A percentile compares a stretch with the other conserved stretches of the same genome.
These are phyloP conservation scores for Chimonanthus praecox DNA, from an alignment of 164 flowering plant genomes.

Conservation along the genomic window DNA sequence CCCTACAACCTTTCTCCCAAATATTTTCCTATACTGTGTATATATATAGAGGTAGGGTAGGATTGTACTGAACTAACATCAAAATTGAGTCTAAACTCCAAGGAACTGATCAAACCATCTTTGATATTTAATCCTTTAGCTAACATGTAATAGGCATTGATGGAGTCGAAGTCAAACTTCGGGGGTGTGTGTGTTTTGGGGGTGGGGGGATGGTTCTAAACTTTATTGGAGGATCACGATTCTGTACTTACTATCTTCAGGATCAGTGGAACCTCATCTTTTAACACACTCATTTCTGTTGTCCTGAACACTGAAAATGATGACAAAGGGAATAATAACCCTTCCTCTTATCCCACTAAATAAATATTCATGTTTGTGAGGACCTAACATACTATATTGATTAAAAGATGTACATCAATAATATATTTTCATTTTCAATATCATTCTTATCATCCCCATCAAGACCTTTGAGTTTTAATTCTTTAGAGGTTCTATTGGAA, in stretches of 20 bases:
- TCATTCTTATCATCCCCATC: not conserved
- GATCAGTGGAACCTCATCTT: not conserved
- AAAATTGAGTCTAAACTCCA: not conserved
- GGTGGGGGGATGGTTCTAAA: not conserved
- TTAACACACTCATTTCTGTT: not conserved
- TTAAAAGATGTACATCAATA: not conserved
- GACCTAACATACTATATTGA: not conserved
- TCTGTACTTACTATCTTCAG: not conserved
- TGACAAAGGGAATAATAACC: not conserved
- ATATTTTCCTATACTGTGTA: no score
- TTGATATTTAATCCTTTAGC: not conserved
- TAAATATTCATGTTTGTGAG: not conserved
- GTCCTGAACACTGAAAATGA: not conserved
- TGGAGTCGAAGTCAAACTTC: no score
- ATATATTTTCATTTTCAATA: not conserved
- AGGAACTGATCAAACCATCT: not conserved
- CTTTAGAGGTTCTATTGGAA: not conserved
- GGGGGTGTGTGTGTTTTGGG: no score
- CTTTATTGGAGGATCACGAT: not conserved
- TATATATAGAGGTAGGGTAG: no score
- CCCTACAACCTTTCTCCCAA: not conserved
- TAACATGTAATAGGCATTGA: not conserved
- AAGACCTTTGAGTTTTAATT: not conserved
- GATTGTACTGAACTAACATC: no score
- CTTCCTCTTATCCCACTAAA: not conserved